Evolutionary conservation across 306 rosid genomes (phyloP).

Genomic region (Lupinus albus): DNA sequence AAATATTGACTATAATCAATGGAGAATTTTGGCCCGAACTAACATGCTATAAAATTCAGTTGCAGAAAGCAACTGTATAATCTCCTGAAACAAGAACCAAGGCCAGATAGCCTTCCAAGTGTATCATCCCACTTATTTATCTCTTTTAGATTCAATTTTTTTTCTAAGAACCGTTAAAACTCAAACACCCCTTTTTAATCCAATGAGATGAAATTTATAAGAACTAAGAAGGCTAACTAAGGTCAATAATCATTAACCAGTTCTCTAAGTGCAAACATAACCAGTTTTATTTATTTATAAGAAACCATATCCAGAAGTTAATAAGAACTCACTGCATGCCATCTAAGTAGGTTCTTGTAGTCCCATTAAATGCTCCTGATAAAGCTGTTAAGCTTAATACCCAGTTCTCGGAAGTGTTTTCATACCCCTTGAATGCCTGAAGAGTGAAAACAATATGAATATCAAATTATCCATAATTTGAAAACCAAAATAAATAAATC

Average conservation of each 20-base stretch:
- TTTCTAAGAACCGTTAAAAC: too few species aligned
- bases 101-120: neutral
- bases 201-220: neutral
- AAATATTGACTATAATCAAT: neutral
- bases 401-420: conserved; percentile 83
- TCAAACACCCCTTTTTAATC: neutral
- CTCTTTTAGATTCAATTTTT: too few species aligned
- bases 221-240: conserved; percentile 2
- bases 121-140: neutral
- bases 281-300: too few species aligned
- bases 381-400: conserved; percentile 77
- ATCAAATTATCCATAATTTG: conserved; percentile 16
- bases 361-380: conserved; percentile 98
- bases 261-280: neutral
- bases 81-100: conserved; percentile 6
- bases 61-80: conserved; percentile 27
- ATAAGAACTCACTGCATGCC: conserved; percentile 87
- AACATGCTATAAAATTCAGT: conserved; percentile 8
- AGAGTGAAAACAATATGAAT: conserved; percentile 47
- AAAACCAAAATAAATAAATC: neutral
- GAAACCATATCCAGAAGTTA: conserved; percentile 5
- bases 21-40: neutral
- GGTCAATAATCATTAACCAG: neutral
- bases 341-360: conserved; percentile 88
- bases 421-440: conserved; percentile 82